Base-by-base conservation (phyloP, 495 filamentous ascomycete species). In the Massariosphaeria phaeospora region DNA sequence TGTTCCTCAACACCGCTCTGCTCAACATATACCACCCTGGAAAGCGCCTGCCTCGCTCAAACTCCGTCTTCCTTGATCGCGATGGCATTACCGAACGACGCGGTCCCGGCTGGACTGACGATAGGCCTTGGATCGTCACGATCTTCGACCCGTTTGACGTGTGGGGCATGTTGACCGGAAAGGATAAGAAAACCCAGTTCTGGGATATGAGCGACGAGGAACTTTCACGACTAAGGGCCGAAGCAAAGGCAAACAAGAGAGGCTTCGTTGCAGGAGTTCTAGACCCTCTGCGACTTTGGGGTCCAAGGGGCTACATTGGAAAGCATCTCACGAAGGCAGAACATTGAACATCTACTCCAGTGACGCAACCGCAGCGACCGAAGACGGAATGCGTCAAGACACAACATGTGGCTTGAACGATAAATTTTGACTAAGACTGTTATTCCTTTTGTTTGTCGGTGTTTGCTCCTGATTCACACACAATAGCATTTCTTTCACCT, bases 71-170 rank as follows among this genome's bases (percentile, higher is more conserved):
- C 49, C 57, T 70, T 6, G 48, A 29, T 10, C 36, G 40, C 3
- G 66, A 71, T 41, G 69, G 67, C 7, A 35, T 51, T 2, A 70
- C 64, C 2, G 67, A 70, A 59, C 51, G 53, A 18, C 12, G 47
- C 5, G 69, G 67, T 13, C 69, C 67, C 10, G 66, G 66, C 1
- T 71, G 69, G 67, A 45, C 53, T 1, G 68, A 71, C 49, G 52
- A 63, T 21, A 34, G 69, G 21, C 55, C 58, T 0, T 62, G 43
- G 52, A 51, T 61, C 26, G 29, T 66, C 10, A 67, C 51, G 1
- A 17, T 65, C 26, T 58, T 65, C 18, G 69, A 71, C 59, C 66
- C 64, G 2, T 63, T 68, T 41, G 69, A 71, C 40, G 12, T 71
- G 1, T 49, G 46, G 26, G 67, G 67, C 10, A 20, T 66, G 8